A percentile compares a stretch with the other conserved stretches of the same genome.
Evolutionary conservation across 805 yeast species (phyloP).

Genomic region (Candida germanica): DNA sequence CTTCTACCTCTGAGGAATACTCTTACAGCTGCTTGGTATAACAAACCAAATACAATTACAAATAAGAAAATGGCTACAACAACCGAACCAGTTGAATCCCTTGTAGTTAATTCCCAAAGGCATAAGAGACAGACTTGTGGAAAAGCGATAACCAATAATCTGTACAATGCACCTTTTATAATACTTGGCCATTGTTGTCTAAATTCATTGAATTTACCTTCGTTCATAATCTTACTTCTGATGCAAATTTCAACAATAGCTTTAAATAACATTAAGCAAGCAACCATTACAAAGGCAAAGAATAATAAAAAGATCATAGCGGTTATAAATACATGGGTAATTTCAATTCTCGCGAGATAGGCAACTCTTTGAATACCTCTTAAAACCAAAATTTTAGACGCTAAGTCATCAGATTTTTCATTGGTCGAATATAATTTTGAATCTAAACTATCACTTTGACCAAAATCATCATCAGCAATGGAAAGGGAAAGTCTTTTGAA

Average conservation of each 20-base stretch:
- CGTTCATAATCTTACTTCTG: slow-evolving; percentile 55
- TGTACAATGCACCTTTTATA: slow-evolving; percentile 83
- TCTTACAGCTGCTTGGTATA: slow-evolving; percentile 69
- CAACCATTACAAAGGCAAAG: slow-evolving; percentile 61
- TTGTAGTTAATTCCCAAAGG: slow-evolving; percentile 83
- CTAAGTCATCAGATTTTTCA: slow-evolving; percentile 58
- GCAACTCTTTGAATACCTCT: slow-evolving; percentile 94
- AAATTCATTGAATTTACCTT: slow-evolving; percentile 68
- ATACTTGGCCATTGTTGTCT: slow-evolving; percentile 81
- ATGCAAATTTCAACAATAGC: slow-evolving; percentile 63
- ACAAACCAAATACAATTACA: slow-evolving; percentile 51
- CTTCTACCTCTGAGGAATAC: slow-evolving; percentile 73
- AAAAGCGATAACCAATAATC: slow-evolving; percentile 79
- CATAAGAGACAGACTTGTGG: slow-evolving; percentile 82
- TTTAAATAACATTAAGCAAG: slow-evolving; percentile 59
- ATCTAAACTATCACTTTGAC: slow-evolving; percentile 40
- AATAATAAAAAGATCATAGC: slow-evolving; percentile 81
- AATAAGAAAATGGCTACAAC: slow-evolving; percentile 76
- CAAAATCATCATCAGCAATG: slow-evolving; percentile 46
- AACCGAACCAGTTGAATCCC: slow-evolving; percentile 80
- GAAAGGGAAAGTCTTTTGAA: slow-evolving; percentile 15
- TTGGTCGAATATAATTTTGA: slow-evolving; percentile 59
- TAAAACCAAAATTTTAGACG: slow-evolving; percentile 71
- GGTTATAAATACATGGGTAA: slow-evolving; percentile 82
- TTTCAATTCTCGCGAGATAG: slow-evolving; percentile 77